Evolutionary conservation across 805 yeast species (phyloP), one percentile per base, ranked within the genome.

Genomic region (Komagataella phaffii): DNA sequence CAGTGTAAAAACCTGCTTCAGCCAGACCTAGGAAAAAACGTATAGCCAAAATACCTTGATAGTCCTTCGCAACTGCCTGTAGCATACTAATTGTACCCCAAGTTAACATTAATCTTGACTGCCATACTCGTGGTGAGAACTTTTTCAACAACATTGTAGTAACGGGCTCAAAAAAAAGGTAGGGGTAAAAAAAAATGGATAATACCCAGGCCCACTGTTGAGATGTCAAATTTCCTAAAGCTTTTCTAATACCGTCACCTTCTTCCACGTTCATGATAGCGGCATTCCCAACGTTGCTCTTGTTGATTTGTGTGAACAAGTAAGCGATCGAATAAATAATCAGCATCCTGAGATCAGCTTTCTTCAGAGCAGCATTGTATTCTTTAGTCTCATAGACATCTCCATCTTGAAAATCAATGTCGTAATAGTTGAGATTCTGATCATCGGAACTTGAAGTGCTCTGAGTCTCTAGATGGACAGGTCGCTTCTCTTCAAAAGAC

Each of bases 281-380:
- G 1, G 81, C 81, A 57, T 75, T 71, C 10, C 81, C 81, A 55
- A 77, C 73, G 56, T 76, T 77, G 55, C 74, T 73, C 50, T 81
- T 59, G 59, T 77, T 81, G 50, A 77, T 24, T 24, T 49, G 19
- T 46, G 57, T 55, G 55, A 64, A 60, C 19, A 65, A 55, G 54
- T 64, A 65, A 46, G 64, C 57, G 45, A 63, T 49, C 17, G 65
- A 56, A 6, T 21, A 21, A 21, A 21, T 21, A 21, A 21, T 68
- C 8, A 65, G 23, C 12, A 59, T 24, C 17, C 59, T 52, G 23
- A 51, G 19, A 21, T 56, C 61, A 48, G 68, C 54, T 50, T 65
- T 66, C n/a, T 56, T 50, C 36, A 64, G 52, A 45, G 57, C 43
- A 46, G 48, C 58, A 24, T 47, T 55, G 40, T 67, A 66, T 17